Evolutionary conservation across 2,329 filamentous ascomycete species (phyloP), one percentile per base, ranked within the genome.

Genomic region (Alternaria alternata): DNA sequence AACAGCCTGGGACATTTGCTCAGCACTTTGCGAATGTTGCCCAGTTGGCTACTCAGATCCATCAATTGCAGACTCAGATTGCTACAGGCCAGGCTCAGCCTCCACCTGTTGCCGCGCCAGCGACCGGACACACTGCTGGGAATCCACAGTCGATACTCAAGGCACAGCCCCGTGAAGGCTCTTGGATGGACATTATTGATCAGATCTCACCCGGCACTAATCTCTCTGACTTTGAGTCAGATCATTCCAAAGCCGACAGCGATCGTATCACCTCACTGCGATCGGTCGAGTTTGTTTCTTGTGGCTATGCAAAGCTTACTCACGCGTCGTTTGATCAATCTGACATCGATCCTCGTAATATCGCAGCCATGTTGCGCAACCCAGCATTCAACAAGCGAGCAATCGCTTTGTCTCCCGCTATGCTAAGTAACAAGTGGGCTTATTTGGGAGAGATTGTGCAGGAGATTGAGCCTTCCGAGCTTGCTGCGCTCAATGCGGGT

Each of bases 201-300:
- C 70, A 66, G 11, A 79, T 86, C 49, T 85, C 83, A 0, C 84
- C 85, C 3, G 81, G 83, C 14, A 72, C 69, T 3, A 82, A 79
- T 16, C 74, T 84, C 32, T 70, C 70, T 42, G 78, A 82, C 59
- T 79, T 82, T 38, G 75, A 79, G 14, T 73, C 78, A 24, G 62
- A 69, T 7, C 70, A 74, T 52, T 79, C 78, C 39, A 71, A 74
- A 64, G 70, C 74, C 8, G 63, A 73, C 24, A 56, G 57, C 39
- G 66, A 62, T 20, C 67, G 65, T 38, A 49, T n/a, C 3, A 80
- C 79, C 4, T 71, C 71, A 22, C 71, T 85, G 2, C 64, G 72
- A 55, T 72, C 73, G 14, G 75, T 89, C 30, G 80, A 81, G 1
- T 84, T 90, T 75, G 83, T 83, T 32, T 89, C 87, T 0, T 90